Evolutionary conservation across 2,329 filamentous ascomycete genomes (phyloP), one percentile per base, ranked within the genome.

Genomic region (Chaetomium sp.): DNA sequence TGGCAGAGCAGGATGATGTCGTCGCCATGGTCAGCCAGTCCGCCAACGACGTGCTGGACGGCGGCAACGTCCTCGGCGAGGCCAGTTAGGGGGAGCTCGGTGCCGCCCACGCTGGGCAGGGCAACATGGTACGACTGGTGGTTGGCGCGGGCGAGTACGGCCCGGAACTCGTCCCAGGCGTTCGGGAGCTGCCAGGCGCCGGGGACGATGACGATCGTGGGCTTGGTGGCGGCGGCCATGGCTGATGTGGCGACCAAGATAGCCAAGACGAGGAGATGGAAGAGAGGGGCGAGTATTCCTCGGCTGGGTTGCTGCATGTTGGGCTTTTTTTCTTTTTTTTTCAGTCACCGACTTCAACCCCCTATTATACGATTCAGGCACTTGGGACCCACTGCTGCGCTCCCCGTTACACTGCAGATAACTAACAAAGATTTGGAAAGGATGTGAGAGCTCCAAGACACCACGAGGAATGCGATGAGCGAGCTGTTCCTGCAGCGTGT

Each of bases 1-100:
- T 78, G 74, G 4, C 69, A 66, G 5, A 73, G 61, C 2, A 77
- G 67, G 0, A 77, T 61, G 11, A 78, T 68, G 34, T 76, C 66
- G 46, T 72, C 72, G 12, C 70, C 70, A 3, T 63, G 54, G 19
- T 70, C 68, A 5, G 66, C 61, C 11, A 75, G 66, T 10, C 27
- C 42, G 1, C 14, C 48, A n/a, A 55, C 4, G 9, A 51, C 53
- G 10, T 35, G 8, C 33, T 10, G 53, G 48, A 55, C 53, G 48
- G 53, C 53, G 33, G 53, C 48, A 3, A 55, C 53, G 12, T 55
- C 53, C 11, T 51, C 47, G 6, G 53, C 9, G 8, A 55, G 53
- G 32, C 53, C 53, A 5, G 53, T 51, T 43, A 51, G 48, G n/a
- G 47, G 53, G 36, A 42, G 33, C 36, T 40, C 36, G 12, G 48